Evolutionary conservation across 345 rosid genomes (phyloP), one percentile per base, ranked within the genome.

Genomic region (Psidium friedrichsthalianum): DNA sequence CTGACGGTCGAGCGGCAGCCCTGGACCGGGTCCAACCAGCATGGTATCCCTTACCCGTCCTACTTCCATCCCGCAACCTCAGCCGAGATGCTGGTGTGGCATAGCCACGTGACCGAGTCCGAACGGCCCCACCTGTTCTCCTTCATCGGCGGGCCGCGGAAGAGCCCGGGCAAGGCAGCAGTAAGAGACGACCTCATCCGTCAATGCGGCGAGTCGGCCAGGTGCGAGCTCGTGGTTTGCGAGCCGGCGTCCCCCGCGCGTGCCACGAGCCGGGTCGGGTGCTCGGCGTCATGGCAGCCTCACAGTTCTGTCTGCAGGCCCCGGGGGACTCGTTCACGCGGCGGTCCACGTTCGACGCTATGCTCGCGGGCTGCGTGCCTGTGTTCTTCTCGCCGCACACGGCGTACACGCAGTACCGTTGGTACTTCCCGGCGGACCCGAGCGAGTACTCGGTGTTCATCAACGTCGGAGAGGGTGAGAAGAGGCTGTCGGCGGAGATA

Each of bases 321-420:
- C 95, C 93, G 0, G 95, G 94, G 3, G 95, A 92, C 86, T 92
- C 94, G 15, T 91, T 89, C 88, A 93, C 95, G 6, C 87, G 95
- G 74, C 81, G 95, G 69, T 91, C 93, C 0, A 88, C 91, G 13
- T 92, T 93, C 80, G 95, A 93, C 87, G 78, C 94, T 40, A 44
- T 92, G 16, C 83, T 93, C 7, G 87, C 92, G 0, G 95, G 94
- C 8, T 93, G 95, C 55, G 90, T 92, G 24, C 95, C 94, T 44
- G 95, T 93, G 88, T 92, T 93, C 83, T 90, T 93, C 80, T 93
- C 94, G 44, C 88, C 83, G 51, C 95, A 93, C 93, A 90, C 93
- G 84, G 94, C 93, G 64, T 93, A 93, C 40, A 88, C 93, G 3
- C 95, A 93, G 88, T 93, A 93, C 86, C 11, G 12, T 40, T 92